Conservation (phyloP, 371 early-diverging fungal species). For the Apophysomyces trapeziformis region DNA sequence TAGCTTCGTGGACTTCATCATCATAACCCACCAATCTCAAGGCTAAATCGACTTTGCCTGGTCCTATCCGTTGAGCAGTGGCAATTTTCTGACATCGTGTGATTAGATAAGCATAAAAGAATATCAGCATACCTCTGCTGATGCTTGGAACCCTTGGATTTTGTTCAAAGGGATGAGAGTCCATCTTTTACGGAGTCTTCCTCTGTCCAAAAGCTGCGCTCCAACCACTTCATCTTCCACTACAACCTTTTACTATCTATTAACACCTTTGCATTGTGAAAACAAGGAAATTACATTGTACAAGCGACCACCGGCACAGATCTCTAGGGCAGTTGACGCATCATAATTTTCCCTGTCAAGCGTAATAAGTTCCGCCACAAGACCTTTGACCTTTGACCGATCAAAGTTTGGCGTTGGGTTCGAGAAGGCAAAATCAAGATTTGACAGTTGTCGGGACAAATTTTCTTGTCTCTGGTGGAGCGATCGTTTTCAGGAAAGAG, state of each 20-base stretch:
- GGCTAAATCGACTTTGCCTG: constrained; percentile 86
- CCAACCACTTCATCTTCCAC: constrained; percentile 93
- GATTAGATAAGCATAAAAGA: background rate
- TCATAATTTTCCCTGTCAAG: constrained; percentile 67
- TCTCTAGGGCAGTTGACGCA: constrained; percentile 85
- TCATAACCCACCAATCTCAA: constrained; percentile 84
- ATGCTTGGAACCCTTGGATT: constrained; percentile 71
- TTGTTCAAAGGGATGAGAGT: constrained; percentile 98
- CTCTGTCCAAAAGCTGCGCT: constrained; percentile 80
- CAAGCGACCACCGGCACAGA: constrained; percentile 92
- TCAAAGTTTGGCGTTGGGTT: constrained; percentile 87
- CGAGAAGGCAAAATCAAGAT: constrained; percentile 71
- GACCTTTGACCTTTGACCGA: constrained; percentile 86
- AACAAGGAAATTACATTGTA: constrained; percentile 70
- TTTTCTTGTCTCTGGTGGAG: constrained; percentile 47
- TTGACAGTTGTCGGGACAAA: constrained; percentile 53
- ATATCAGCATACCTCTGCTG: constrained; percentile 58
- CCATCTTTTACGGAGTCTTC: constrained; percentile 81
- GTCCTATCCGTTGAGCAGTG: constrained; percentile 75
- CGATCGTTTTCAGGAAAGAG: constrained; percentile 15
- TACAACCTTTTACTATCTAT: constrained; percentile 70
- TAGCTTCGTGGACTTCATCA: constrained; percentile 79
- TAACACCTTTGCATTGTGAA: background rate
- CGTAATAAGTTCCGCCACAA: constrained; percentile 87
- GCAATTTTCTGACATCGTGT: constrained; percentile 47